These are phyloP conservation scores for Lanmaoa pseudosensibilis DNA, from an alignment of 768 basidiomycete species.

Conservation along the genomic window DNA sequence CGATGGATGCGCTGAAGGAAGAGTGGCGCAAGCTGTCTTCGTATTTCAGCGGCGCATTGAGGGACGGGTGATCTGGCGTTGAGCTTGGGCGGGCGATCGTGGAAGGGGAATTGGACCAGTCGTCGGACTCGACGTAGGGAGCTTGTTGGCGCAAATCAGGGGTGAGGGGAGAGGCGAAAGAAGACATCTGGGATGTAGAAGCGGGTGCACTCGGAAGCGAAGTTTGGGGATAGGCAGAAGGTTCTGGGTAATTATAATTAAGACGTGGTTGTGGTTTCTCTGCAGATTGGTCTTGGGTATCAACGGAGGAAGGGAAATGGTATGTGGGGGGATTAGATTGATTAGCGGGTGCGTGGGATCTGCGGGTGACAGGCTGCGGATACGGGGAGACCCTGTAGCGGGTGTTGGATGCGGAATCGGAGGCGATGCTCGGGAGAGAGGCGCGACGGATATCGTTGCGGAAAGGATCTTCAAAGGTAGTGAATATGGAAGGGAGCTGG, in stretches of 20 bases:
- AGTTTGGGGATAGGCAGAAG: slow-evolving; percentile 49
- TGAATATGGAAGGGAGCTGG: slow-evolving; percentile 73
- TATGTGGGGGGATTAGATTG: slow-evolving; percentile 43
- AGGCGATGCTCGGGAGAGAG: slow-evolving; percentile 60
- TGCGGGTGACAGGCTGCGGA: slow-evolving; percentile 48
- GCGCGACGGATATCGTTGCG: slow-evolving; percentile 57
- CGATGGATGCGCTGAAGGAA: slow-evolving; percentile 59
- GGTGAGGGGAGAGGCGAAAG: slow-evolving; percentile 47
- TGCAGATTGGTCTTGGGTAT: slow-evolving; percentile 41
- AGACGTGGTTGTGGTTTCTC: slow-evolving; percentile 40
- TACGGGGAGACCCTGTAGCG: slow-evolving; percentile 59
- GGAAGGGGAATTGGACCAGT: slow-evolving; percentile 55
- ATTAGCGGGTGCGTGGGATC: slow-evolving; percentile 46
- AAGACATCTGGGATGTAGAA: slow-evolving; percentile 50
- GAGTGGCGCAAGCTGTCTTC: slow-evolving; percentile 70
- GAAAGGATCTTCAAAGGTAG: slow-evolving; percentile 62
- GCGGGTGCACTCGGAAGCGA: slow-evolving; percentile 54
- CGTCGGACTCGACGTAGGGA: slow-evolving; percentile 46
- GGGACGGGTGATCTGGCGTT: slow-evolving; percentile 58
- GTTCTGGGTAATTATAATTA: slow-evolving; percentile 41
- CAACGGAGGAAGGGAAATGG: slow-evolving; percentile 54
- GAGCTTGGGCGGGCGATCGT: slow-evolving; percentile 68
- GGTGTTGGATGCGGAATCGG: slow-evolving; percentile 41
- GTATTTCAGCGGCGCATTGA: slow-evolving; percentile 56
- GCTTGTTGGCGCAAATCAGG: slow-evolving; percentile 48